These are phyloP conservation scores for Podospora appendiculata DNA, from an alignment of 495 filamentous ascomycete species.

Conservation along the genomic window DNA sequence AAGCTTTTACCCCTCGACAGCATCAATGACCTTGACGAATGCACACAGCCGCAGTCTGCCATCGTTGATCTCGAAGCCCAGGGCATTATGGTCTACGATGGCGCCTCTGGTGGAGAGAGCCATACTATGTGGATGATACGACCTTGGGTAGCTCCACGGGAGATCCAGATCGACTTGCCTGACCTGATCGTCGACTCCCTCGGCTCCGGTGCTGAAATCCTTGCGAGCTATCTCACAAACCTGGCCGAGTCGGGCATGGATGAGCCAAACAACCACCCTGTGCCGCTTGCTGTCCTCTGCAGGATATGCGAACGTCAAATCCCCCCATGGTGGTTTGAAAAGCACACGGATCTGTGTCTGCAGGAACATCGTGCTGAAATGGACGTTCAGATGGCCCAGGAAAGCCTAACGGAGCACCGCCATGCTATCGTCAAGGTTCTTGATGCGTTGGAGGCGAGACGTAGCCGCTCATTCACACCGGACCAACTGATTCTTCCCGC, in stretches of 20 bases:
- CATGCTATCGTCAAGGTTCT: constrained; percentile 93
- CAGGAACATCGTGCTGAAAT: constrained; percentile 95
- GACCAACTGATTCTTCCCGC: constrained; percentile 49
- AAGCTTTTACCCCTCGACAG: constrained; percentile 49
- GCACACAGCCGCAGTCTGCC: constrained; percentile 36
- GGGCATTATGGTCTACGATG: constrained; percentile 95
- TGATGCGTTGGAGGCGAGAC: constrained; percentile 80
- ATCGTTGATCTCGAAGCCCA: constrained; percentile 83
- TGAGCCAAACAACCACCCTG: constrained; percentile 75
- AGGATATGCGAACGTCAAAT: constrained; percentile 97
- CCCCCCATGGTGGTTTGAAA: constrained; percentile 99
- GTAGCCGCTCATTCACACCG: constrained; percentile 55
- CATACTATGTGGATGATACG: constrained; percentile 99
- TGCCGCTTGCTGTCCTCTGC: constrained; percentile 83
- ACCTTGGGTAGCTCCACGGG: constrained; percentile 78
- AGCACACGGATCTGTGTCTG: constrained; percentile 91
- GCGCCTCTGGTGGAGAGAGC: constrained; percentile 74
- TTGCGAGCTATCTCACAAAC: constrained; percentile 85
- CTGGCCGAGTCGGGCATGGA: constrained; percentile 79
- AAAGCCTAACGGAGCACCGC: constrained; percentile 86
- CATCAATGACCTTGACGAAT: constrained; percentile 36
- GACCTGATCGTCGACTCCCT: constrained; percentile 86
- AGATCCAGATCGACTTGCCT: constrained; percentile 93
- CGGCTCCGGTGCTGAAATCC: constrained; percentile 87
- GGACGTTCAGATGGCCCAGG: constrained; percentile 93